Evolutionary conservation across 257 asterid species (phyloP).

Genomic region (Salvia hispanica): DNA sequence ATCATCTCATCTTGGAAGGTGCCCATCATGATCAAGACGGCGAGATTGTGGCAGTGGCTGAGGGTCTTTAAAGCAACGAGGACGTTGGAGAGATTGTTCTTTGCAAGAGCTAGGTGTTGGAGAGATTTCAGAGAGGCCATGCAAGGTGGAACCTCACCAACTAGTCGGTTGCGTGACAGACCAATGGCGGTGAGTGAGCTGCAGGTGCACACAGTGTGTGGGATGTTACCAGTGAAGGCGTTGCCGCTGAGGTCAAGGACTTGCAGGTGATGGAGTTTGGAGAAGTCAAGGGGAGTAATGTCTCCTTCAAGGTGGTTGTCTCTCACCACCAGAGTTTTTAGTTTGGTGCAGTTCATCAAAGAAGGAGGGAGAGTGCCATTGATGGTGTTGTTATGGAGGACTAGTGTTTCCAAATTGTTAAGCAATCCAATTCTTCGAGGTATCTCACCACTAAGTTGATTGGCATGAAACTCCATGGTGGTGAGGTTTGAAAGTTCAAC

Average conservation of each 20-base stretch:
- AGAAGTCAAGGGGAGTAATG: slow-evolving; percentile 50
- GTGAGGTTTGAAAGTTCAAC: slow-evolving; percentile 34
- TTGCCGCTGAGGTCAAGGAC: slow-evolving; percentile 56
- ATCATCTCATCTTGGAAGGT: slow-evolving; percentile 40
- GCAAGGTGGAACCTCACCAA: slow-evolving; percentile 54
- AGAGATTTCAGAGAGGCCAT: slow-evolving; percentile 40
- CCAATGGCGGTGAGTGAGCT: slow-evolving; percentile 47
- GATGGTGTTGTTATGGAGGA: slow-evolving; percentile 51
- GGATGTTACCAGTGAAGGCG: slow-evolving; percentile 45
- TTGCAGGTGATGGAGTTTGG: slow-evolving; percentile 37
- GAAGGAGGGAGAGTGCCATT: slow-evolving; percentile 51
- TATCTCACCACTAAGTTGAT: slow-evolving; percentile 41
- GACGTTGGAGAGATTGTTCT: slow-evolving; percentile 43
- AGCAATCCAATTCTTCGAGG: slow-evolving; percentile 44
- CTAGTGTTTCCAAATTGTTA: slow-evolving; percentile 43
- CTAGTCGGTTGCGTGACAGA: slow-evolving; percentile 42
- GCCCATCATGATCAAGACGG: slow-evolving; percentile 50
- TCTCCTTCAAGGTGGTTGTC: slow-evolving; percentile 52
- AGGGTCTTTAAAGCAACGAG: slow-evolving; percentile 43
- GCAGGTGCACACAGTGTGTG: slow-evolving; percentile 47
- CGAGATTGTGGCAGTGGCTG: slow-evolving; percentile 42
- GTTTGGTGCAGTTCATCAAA: slow-evolving; percentile 43
- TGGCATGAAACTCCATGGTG: slow-evolving; percentile 46
- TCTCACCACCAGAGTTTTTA: slow-evolving; percentile 49
- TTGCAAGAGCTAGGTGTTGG: slow-evolving; percentile 42